Base-by-base conservation (phyloP, 345 rosid genomes). In the Corymbia maculata region DNA sequence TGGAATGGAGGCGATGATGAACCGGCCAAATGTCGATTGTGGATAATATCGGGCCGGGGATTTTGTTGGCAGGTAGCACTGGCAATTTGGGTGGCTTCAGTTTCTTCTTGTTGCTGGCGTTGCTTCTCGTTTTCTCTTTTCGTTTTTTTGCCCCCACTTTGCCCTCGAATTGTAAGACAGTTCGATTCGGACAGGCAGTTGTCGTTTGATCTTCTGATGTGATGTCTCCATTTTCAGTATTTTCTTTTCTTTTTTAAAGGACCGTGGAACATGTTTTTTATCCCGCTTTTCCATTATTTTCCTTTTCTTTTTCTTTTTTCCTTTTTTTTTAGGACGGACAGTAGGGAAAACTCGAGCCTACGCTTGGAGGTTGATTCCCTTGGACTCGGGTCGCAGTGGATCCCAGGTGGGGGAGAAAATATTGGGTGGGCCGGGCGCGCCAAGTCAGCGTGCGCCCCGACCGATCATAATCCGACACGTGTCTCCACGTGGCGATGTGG, bases 21-120 rank as follows among this genome's bases (percentile, higher is more conserved):
- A n/a, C 32, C 44, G 84, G 84, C 24, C 22, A 36, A 49, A 51
- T 51, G 86, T n/a, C 24, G 86, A 19, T 85, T 85, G 87, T 85
- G 87, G 87, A 85, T 85, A 85, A 85, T 51, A 32, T 85, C 26
- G 64, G 64, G 42, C 2, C 51, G 85, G 51, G 30, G 24, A 13
- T 9, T 22, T 6, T 9, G 55, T 52, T 85, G 87, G 87, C 87
- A 49, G 28, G 87, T 32, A 14, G 87, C 28, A 2, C 24, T 9
- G 87, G 87, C 47, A 51, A 85, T 85, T 52, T 51, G 49, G 87
- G 53, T 85, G 61, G 55, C 87, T 21, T 0, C 47, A 22, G 82
- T 36, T 75, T 21, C 49, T 75, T 44, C 36, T 12, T 12, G 24
- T 70, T 9, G 79, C n/a, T 66, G 32, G 36, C 16, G 75, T 68